Conservation (phyloP, 805 yeast genomes). For the Hanseniaspora valbyensis region DNA sequence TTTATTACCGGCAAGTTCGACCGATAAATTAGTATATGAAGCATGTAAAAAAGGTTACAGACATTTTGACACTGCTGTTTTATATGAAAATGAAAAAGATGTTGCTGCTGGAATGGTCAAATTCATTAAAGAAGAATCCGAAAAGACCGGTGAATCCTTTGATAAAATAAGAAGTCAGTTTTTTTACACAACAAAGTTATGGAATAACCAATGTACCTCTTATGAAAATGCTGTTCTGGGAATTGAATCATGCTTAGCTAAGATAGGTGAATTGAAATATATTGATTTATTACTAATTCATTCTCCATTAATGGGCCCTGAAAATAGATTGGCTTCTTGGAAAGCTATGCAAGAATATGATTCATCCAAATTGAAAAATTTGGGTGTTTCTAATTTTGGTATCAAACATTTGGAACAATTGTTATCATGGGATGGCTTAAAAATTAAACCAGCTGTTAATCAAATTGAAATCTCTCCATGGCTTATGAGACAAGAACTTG, state of each 20-base stretch:
- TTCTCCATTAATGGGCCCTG: conserved; percentile 43
- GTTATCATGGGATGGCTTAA: conserved; percentile 43
- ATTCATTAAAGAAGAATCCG: conserved; percentile 40
- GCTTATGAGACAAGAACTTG: conserved; percentile 56
- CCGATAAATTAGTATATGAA: conserved; percentile 37
- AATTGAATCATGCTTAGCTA: conserved; percentile 42
- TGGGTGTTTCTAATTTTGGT: conserved; percentile 75
- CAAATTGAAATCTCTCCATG: conserved; percentile 81
- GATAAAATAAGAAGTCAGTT: conserved; percentile 35
- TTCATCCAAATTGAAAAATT: conserved; percentile 42
- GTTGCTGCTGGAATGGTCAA: conserved; percentile 47
- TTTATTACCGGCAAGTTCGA: conserved; percentile 31
- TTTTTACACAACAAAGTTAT: conserved; percentile 59
- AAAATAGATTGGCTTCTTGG: conserved; percentile 50
- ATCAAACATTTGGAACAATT: conserved; percentile 48
- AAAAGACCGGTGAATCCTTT: conserved; percentile 27
- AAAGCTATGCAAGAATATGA: conserved; percentile 66
- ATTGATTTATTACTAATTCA: conserved; percentile 64
- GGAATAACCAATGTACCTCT: conserved; percentile 53
- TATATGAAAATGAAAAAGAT: conserved; percentile 54
- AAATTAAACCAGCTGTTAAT: conserved; percentile 56
- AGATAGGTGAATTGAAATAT: conserved; percentile 47
- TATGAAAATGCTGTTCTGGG: conserved; percentile 47
- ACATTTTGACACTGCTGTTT: conserved; percentile 61
- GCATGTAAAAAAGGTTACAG: conserved; percentile 62